Percentiles rank a stretch among this genome's conserved stretches.
phyloP scores from a whole-genome alignment of 2,329 filamentous ascomycete genomes.

The Nothophaeocryptopus gaeumannii region DNA sequence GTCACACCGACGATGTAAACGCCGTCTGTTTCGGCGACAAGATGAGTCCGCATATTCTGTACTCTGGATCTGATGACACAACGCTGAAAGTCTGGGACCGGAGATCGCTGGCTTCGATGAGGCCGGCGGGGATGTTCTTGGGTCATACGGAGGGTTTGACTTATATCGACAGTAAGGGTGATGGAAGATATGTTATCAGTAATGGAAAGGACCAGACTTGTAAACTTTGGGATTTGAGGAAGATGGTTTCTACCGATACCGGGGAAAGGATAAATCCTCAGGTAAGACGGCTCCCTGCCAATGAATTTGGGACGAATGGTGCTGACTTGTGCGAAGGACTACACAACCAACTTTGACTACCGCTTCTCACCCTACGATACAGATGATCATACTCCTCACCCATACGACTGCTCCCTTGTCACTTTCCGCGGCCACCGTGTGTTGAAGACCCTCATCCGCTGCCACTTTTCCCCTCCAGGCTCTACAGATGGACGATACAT shows the following conservation, averaged over 20 bases:
- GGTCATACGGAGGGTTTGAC: constrained; percentile 65
- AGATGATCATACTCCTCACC: constrained; percentile 67
- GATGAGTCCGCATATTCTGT: constrained; percentile 85
- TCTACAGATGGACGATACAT: constrained; percentile 90
- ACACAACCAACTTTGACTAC: constrained; percentile 70
- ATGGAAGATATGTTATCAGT: constrained; percentile 83
- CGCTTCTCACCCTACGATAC: constrained; percentile 65
- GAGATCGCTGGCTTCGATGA: constrained; percentile 61
- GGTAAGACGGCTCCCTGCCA: constrained; percentile 17
- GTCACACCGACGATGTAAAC: constrained; percentile 87
- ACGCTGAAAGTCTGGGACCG: constrained; percentile 96
- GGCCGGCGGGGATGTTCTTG: constrained; percentile 63
- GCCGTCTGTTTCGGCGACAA: constrained; percentile 94
- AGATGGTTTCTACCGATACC: constrained; percentile 73
- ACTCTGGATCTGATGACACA: constrained; percentile 91
- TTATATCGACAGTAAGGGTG: constrained; percentile 76
- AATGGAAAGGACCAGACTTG: constrained; percentile 97
- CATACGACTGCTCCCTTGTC: constrained; percentile 84
- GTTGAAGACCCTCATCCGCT: constrained; percentile 84
- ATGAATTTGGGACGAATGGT: background rate
- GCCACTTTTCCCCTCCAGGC: constrained; percentile 85
- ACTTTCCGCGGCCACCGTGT: constrained; percentile 91
- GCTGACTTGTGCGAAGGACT: constrained; percentile 36
- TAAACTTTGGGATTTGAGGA: constrained; percentile 94
- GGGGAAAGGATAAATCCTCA: constrained; percentile 56